These are phyloP conservation scores for Nelumbo lutea DNA, from an alignment of 164 flowering plant genomes.

Conservation along the genomic window DNA sequence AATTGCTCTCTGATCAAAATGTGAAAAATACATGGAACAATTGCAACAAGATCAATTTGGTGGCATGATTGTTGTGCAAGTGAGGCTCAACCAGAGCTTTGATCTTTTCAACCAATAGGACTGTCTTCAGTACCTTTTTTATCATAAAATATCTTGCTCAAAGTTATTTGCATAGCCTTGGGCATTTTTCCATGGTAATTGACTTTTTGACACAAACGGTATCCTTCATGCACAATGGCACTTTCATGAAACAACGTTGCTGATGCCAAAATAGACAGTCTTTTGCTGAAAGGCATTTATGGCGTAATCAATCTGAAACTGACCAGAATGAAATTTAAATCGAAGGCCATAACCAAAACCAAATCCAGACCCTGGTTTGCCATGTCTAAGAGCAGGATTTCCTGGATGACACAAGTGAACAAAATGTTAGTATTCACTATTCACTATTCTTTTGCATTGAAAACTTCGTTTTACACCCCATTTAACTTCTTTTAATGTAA, in stretches of 20 bases:
- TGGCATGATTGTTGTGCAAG: background rate
- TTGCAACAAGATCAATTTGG: background rate
- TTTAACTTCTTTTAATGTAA: too few relatives aligned
- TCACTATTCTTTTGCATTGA: too few relatives aligned
- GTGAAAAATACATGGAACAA: too few relatives aligned
- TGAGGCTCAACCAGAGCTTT: background rate
- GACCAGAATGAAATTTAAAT: conserved; percentile 58
- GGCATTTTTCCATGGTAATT: background rate
- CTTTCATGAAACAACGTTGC: conserved; percentile 48
- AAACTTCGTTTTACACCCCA: too few relatives aligned
- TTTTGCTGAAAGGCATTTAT: conserved; percentile 69
- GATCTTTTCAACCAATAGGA: background rate
- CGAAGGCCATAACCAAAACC: conserved; percentile 84
- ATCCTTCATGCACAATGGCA: background rate
- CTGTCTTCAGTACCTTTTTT: background rate
- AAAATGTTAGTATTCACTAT: background rate
- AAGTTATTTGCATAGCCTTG: background rate
- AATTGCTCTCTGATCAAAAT: too few relatives aligned
- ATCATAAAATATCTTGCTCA: background rate
- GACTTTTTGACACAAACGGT: background rate
- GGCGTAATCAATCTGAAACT: conserved; percentile 72
- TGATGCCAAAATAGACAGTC: conserved; percentile 71
- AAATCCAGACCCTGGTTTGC: conserved; percentile 82
- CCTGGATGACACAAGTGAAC: conserved; percentile 38
- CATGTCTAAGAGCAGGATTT: conserved; percentile 81